Conservation (phyloP, 1,284 basidiomycete genomes). For the Vanrija sp. region DNA sequence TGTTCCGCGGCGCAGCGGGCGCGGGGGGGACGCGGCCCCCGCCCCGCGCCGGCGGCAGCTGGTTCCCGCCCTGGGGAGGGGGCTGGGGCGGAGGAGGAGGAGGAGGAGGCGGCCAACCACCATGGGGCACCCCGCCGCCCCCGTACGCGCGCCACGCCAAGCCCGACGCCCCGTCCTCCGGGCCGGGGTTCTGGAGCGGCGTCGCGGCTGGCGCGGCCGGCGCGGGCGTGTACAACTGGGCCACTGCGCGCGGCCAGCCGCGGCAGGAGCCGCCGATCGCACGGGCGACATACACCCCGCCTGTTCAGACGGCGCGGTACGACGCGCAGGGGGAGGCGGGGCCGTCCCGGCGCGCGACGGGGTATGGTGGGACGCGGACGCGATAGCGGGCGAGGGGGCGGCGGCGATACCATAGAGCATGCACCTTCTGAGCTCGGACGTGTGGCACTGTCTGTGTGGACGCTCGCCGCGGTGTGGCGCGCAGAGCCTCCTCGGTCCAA, state of each 20-base stretch:
- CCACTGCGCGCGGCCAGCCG: neutral
- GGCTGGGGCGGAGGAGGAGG: constrained; percentile 24
- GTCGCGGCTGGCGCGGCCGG: constrained; percentile 64
- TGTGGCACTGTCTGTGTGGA: too few species aligned
- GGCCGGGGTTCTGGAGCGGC: constrained; percentile 79
- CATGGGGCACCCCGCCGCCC: constrained; percentile 60
- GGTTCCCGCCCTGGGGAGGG: neutral
- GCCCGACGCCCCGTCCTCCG: constrained; percentile 36
- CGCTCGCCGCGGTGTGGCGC: too few species aligned
- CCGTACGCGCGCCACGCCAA: constrained; percentile 60
- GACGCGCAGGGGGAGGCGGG: constrained; percentile 1
- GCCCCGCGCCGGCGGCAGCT: too few species aligned
- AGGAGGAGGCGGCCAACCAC: constrained; percentile 18
- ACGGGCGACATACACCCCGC: neutral
- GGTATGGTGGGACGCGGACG: constrained; percentile 2
- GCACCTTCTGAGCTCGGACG: too few species aligned
- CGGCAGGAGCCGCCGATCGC: neutral
- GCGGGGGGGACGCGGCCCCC: neutral
- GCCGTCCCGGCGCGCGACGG: neutral
- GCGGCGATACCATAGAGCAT: too few species aligned
- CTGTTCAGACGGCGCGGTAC: neutral
- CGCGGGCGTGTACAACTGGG: constrained; percentile 50
- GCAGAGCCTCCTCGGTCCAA: too few species aligned
- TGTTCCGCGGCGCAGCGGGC: neutral
- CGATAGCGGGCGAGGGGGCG: neutral